phyloP scores from a whole-genome alignment of 1,139 yeast genomes.

The Magnusiomyces suaveolens region DNA sequence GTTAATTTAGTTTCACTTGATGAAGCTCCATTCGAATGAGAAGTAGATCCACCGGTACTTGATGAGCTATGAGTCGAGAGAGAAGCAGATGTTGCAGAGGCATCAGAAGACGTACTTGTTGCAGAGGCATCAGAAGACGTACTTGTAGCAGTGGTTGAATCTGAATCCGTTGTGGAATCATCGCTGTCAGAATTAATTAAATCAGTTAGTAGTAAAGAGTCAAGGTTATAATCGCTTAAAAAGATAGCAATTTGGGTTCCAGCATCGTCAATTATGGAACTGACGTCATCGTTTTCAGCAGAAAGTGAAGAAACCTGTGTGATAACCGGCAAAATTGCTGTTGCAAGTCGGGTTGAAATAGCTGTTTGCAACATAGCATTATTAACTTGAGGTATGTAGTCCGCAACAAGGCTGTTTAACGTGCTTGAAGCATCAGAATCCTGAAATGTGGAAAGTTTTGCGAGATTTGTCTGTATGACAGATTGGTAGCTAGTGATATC shows the following conservation, averaged over 20 bases:
- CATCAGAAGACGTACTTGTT: slow-evolving; percentile 32
- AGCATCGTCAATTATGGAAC: too few relatives aligned
- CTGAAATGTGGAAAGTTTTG: slow-evolving; percentile 15
- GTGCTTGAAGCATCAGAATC: slow-evolving; percentile 14
- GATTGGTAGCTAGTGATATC: slow-evolving; percentile 12
- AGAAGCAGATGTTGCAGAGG: background rate
- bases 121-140: slow-evolving; percentile 6
- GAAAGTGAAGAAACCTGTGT: too few relatives aligned
- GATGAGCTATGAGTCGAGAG: background rate
- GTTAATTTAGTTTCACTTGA: background rate
- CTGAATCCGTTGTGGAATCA: slow-evolving; percentile 8
- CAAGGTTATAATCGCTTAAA: slow-evolving; percentile 12
- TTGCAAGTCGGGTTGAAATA: too few relatives aligned
- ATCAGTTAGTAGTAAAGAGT: slow-evolving; percentile 9
- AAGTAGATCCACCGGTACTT: background rate
- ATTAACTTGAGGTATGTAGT: too few relatives aligned
- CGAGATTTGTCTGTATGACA: slow-evolving; percentile 6
- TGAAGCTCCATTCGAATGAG: background rate
- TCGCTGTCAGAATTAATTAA: slow-evolving; percentile 5
- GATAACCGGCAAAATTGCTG: too few relatives aligned
- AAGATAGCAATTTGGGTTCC: too few relatives aligned
- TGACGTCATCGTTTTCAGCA: too few relatives aligned
- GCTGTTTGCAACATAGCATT: too few relatives aligned
- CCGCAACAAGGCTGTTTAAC: too few relatives aligned
- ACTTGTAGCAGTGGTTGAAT: slow-evolving; percentile 2